These are phyloP conservation scores for Hypoxylon sp. DNA, from an alignment of 2,329 filamentous ascomycete genomes.

Conservation along the genomic window DNA sequence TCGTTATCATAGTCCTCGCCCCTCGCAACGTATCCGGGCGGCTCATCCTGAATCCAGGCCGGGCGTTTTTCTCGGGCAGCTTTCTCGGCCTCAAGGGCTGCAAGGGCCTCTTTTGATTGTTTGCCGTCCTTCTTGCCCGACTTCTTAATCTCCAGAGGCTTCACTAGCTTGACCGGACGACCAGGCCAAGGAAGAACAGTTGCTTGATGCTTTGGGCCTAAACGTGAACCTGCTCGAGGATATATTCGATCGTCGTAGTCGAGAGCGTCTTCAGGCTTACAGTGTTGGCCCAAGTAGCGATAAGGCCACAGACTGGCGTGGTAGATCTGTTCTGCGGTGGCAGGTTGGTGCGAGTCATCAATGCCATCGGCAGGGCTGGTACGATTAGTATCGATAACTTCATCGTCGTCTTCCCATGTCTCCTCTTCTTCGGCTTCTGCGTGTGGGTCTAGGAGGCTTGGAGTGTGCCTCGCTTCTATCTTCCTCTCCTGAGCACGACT, in stretches of 20 bases:
- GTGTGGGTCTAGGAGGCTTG: slow-evolving; percentile 76
- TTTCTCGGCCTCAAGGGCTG: slow-evolving; percentile 85
- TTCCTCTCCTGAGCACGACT: slow-evolving; percentile 95
- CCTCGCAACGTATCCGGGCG: slow-evolving; percentile 83
- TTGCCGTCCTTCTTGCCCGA: slow-evolving; percentile 83
- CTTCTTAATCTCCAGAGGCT: slow-evolving; percentile 87
- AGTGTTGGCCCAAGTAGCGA: slow-evolving; percentile 94
- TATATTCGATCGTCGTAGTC: slow-evolving; percentile 99
- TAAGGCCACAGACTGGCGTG: slow-evolving; percentile 97
- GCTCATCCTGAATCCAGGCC: slow-evolving; percentile 94
- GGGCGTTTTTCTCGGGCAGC: slow-evolving; percentile 83
- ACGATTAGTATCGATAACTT: slow-evolving; percentile 69
- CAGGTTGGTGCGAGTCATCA: slow-evolving; percentile 66
- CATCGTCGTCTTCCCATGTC: slow-evolving; percentile 76
- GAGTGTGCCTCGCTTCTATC: slow-evolving; percentile 89
- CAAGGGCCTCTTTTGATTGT: slow-evolving; percentile 81
- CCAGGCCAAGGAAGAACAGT: slow-evolving; percentile 88
- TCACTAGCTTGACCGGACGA: slow-evolving; percentile 88
- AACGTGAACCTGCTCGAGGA: slow-evolving; percentile 90
- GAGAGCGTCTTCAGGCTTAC: slow-evolving; percentile 91
- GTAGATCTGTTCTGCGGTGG: slow-evolving; percentile 88
- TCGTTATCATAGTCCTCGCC: slow-evolving; percentile 81
- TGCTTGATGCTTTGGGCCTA: slow-evolving; percentile 93
- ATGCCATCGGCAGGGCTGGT: slow-evolving; percentile 75
- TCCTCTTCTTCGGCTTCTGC: slow-evolving; percentile 76